phyloP scores from a whole-genome alignment of 306 rosid species.

The Fragaria iinumae region DNA sequence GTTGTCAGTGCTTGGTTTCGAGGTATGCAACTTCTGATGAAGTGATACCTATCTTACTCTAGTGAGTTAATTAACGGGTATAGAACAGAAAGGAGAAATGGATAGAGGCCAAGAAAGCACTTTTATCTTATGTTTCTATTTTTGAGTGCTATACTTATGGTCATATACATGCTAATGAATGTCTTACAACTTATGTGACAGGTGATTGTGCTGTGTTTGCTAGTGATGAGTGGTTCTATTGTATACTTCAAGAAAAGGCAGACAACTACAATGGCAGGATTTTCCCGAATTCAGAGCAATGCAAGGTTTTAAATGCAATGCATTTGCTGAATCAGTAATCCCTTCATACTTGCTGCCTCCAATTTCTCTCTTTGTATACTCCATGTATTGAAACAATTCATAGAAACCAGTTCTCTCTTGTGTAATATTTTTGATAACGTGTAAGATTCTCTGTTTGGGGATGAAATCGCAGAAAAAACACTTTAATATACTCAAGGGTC shows the following conservation, averaged over 20 bases:
- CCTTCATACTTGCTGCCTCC: not conserved
- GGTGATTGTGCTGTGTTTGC: slow-evolving; percentile 52
- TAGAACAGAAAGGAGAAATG: not conserved
- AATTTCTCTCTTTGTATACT: not conserved
- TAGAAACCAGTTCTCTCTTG: not conserved
- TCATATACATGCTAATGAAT: not conserved
- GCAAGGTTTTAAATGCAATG: slow-evolving; percentile 46
- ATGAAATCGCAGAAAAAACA: not conserved
- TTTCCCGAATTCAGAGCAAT: slow-evolving; percentile 58
- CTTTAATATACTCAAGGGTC: too few species aligned
- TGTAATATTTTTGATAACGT: not conserved
- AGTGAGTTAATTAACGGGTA: not conserved
- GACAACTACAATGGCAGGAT: slow-evolving; percentile 46
- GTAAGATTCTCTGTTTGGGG: not conserved
- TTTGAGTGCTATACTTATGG: not conserved
- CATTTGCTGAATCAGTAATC: not conserved
- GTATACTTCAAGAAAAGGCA: slow-evolving; percentile 56
- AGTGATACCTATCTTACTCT: not conserved
- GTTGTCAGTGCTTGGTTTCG: slow-evolving; percentile 71
- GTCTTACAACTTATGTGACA: slow-evolving; percentile 35
- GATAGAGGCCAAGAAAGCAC: not conserved
- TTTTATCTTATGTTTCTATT: slow-evolving; percentile 18
- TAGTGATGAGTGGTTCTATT: slow-evolving; percentile 59
- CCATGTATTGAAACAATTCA: not conserved
- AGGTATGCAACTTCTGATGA: slow-evolving; percentile 42